Conservation (phyloP, 2,329 filamentous ascomycete genomes). For the Fonsecaea multimorphosa region DNA sequence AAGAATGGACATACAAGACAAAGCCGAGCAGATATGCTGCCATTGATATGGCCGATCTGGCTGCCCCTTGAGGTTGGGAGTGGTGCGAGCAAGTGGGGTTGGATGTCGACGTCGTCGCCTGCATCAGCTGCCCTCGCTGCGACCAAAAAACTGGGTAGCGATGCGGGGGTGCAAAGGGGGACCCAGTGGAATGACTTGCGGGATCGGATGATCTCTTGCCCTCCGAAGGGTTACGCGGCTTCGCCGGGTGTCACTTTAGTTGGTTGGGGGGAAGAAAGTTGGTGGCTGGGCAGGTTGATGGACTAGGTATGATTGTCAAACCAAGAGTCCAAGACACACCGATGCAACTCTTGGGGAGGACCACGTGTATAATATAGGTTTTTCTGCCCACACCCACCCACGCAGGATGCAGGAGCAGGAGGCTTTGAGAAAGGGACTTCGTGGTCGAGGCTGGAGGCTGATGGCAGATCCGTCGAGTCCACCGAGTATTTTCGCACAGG, state of each 20-base stretch:
- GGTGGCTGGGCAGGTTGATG: neutral
- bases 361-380: neutral
- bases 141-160: constrained; percentile 1
- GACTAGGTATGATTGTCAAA: too few relatives aligned
- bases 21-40: constrained; percentile 26
- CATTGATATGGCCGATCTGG: constrained; percentile 13
- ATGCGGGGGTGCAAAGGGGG: neutral
- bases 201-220: neutral
- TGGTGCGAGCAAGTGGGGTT: neutral
- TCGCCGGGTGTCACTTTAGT: neutral
- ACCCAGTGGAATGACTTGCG: neutral
- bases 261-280: neutral
- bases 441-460: constrained; percentile 5
- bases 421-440: neutral
- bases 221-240: neutral
- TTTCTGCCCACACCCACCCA: neutral
- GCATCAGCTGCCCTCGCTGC: constrained; percentile 6
- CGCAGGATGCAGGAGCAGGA: neutral
- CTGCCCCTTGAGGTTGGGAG: neutral
- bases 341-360: neutral
- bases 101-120: constrained; percentile 14
- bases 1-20: constrained; percentile 22
- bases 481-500: neutral
- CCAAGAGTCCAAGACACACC: neutral
- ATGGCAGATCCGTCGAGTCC: neutral